These are phyloP conservation scores for Wolfiporia cocos DNA, from an alignment of 1,284 basidiomycete genomes.

Conservation along the genomic window DNA sequence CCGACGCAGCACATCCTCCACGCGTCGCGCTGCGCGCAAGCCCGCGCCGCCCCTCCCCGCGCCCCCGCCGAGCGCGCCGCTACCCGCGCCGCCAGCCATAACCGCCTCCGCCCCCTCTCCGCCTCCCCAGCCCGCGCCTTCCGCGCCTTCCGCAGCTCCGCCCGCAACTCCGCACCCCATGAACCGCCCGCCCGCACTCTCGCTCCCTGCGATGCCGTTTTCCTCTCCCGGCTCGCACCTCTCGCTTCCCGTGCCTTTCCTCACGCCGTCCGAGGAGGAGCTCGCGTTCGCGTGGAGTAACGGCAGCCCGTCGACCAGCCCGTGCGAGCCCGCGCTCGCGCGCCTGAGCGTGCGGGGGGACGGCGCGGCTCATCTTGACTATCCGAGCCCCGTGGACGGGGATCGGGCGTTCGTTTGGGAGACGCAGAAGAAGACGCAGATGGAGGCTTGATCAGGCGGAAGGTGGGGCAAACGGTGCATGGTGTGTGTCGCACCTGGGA, in stretches of 20 bases:
- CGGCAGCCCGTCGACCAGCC: constrained; percentile 7
- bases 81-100: constrained; percentile 11
- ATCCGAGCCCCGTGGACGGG: constrained; percentile 22
- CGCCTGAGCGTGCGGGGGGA: constrained; percentile 7
- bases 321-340: constrained; percentile 8
- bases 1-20: no score
- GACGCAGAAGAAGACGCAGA: constrained; percentile 3
- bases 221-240: not conserved
- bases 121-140: constrained; percentile 9
- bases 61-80: constrained; percentile 8
- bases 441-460: constrained; percentile 8
- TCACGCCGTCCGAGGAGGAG: constrained; percentile 12
- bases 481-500: no score
- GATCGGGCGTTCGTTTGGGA: constrained; percentile 11
- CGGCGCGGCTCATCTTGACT: constrained; percentile 20
- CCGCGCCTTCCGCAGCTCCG: constrained; percentile 6
- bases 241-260: constrained; percentile 5
- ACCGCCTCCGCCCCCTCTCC: constrained; percentile 11
- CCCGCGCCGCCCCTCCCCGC: constrained; percentile 11
- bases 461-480: no score
- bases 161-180: constrained; percentile 12
- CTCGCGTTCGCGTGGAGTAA: constrained; percentile 6
- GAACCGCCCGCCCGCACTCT: constrained; percentile 18
- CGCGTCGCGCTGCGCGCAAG: constrained; percentile 9
- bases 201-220: constrained; percentile 17